These are phyloP conservation scores for Phyllosticta citriasiana DNA, from an alignment of 2,329 filamentous ascomycete species.

Conservation along the genomic window DNA sequence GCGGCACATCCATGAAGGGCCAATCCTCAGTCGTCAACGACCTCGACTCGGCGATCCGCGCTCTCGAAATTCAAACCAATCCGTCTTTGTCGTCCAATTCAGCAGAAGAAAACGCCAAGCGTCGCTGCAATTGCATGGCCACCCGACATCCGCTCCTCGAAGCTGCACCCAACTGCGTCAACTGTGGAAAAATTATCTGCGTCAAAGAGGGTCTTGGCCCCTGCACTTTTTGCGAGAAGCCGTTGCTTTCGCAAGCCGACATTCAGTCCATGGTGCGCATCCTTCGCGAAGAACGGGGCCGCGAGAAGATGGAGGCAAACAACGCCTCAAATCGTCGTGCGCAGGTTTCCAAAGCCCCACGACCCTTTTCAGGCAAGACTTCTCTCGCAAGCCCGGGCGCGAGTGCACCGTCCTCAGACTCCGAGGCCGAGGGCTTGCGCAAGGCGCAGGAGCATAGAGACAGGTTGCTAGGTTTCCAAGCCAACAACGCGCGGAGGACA, in stretches of 20 bases:
- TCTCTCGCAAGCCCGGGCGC: constrained; percentile 26
- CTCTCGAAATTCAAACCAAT: constrained; percentile 86
- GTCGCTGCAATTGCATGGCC: constrained; percentile 80
- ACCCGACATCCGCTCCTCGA: constrained; percentile 76
- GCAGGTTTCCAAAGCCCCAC: constrained; percentile 51
- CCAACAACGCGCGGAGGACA: constrained; percentile 74
- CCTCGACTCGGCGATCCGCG: constrained; percentile 68
- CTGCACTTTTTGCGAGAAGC: constrained; percentile 77
- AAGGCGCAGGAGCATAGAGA: constrained; percentile 72
- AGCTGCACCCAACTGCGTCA: constrained; percentile 87
- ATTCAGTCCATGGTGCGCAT: constrained; percentile 78
- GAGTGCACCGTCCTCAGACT: constrained; percentile 27
- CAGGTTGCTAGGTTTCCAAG: constrained; percentile 70
- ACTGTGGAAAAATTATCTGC: constrained; percentile 91
- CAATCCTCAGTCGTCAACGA: constrained; percentile 62
- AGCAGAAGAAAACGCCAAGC: constrained; percentile 44
- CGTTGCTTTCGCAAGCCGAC: constrained; percentile 62
- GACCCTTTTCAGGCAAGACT: constrained; percentile 42
- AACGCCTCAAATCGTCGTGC: constrained; percentile 58
- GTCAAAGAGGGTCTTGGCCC: constrained; percentile 88
- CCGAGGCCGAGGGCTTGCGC: constrained; percentile 48
- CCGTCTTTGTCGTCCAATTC: constrained; percentile 48
- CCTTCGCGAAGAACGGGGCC: constrained; percentile 73
- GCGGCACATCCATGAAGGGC: constrained; percentile 73
- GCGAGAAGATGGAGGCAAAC: constrained; percentile 76